These are phyloP conservation scores for Emergomyces pasteurianus DNA, from an alignment of 2,329 filamentous ascomycete genomes.

Conservation along the genomic window DNA sequence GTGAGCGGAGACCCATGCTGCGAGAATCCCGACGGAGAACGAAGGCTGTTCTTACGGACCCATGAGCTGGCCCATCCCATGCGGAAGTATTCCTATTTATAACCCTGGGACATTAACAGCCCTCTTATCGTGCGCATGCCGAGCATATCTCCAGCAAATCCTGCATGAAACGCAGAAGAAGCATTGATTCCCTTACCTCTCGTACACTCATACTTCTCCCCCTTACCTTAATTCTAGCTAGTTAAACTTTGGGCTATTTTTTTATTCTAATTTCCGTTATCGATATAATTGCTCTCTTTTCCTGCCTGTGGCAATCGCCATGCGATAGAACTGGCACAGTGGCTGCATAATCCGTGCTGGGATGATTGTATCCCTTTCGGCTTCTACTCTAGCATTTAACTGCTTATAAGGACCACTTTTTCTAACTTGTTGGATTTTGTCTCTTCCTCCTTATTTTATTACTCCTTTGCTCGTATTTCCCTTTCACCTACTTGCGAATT, in stretches of 20 bases:
- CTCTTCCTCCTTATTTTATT: not conserved
- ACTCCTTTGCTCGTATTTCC: not conserved
- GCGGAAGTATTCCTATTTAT: not conserved
- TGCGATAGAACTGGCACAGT: not conserved
- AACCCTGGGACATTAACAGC: not conserved
- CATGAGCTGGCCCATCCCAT: not conserved
- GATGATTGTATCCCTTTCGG: not conserved
- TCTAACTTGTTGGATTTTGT: not conserved
- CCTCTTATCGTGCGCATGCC: not conserved
- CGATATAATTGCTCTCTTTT: not conserved
- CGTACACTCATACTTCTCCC: not conserved
- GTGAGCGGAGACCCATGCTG: not conserved
- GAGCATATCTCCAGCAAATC: not conserved
- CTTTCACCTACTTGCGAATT: not conserved
- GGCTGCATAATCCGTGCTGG: not conserved
- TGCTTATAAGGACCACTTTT: not conserved
- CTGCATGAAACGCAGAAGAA: not conserved
- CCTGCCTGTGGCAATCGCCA: not conserved
- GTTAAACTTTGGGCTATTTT: not conserved
- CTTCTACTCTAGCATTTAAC: not conserved
- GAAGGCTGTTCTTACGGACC: not conserved
- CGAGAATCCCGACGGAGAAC: not conserved
- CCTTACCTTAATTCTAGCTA: not conserved
- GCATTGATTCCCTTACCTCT: not conserved
- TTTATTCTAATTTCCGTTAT: not conserved